Conservation (phyloP, 83 land plant genomes). For the Larix sibirica region DNA sequence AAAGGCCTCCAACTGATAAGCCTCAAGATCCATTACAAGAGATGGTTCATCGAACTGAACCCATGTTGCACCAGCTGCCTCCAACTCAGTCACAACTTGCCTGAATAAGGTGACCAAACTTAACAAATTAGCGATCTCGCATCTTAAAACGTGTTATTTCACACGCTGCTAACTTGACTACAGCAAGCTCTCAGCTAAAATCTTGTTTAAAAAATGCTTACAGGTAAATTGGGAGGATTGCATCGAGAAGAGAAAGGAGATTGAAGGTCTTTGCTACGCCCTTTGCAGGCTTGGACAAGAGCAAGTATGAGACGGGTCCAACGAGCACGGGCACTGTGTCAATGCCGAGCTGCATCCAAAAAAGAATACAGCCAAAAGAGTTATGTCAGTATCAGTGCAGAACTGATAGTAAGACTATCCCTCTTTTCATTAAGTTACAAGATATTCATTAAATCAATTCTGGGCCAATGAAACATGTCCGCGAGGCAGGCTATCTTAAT, state of each 20-base stretch:
- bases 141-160: too few relatives aligned
- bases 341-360: constrained; percentile 54
- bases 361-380: background rate
- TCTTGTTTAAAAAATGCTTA: background rate
- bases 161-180: too few relatives aligned
- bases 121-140: too few relatives aligned
- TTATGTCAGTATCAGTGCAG: background rate
- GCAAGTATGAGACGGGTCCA: constrained; percentile 71
- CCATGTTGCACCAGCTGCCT: constrained; percentile 54
- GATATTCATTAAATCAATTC: too few relatives aligned
- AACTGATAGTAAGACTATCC: background rate
- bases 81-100: constrained; percentile 41
- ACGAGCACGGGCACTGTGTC: constrained; percentile 70
- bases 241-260: constrained; percentile 55
- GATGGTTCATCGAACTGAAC: constrained; percentile 50
- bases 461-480: too few relatives aligned
- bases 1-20: constrained; percentile 32
- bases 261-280: constrained; percentile 61
- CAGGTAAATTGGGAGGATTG: constrained; percentile 57
- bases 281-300: constrained; percentile 73
- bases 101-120: constrained; percentile 14
- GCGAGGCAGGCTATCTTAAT: too few relatives aligned
- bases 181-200: too few relatives aligned
- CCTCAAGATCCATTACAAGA: constrained; percentile 46
- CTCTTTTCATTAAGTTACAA: background rate